A percentile compares a stretch with the other conserved stretches of the same genome.
Conservation (phyloP, 768 basidiomycete genomes). For the Boletus rufocinnamomeus region DNA sequence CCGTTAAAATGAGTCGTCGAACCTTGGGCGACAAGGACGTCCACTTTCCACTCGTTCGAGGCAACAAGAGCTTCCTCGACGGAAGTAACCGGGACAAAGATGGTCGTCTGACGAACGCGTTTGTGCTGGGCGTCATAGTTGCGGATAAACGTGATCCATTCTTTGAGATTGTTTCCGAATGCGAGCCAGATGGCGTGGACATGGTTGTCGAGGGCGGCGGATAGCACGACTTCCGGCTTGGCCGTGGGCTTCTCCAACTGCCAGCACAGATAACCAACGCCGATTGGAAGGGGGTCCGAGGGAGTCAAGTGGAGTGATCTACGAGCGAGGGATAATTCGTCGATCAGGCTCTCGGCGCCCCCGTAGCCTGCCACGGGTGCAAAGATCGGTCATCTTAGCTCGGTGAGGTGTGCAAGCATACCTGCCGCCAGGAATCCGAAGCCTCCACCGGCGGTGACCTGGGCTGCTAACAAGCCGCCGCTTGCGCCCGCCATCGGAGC, state of each 20-base stretch:
- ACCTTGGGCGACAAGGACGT: conserved; percentile 83
- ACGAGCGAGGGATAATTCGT: conserved; percentile 58
- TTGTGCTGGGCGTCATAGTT: conserved; percentile 48
- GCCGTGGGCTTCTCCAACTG: conserved; percentile 54
- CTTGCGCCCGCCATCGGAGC: conserved; percentile 74
- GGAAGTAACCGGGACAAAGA: conserved; percentile 69
- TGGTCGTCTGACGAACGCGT: conserved; percentile 44
- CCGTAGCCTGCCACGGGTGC: conserved; percentile 45
- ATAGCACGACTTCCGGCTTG: conserved; percentile 45
- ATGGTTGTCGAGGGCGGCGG: conserved; percentile 51
- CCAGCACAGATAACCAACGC: conserved; percentile 78
- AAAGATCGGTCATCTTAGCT: conserved; percentile 3
- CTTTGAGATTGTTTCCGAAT: conserved; percentile 58
- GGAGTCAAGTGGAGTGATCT: conserved; percentile 37
- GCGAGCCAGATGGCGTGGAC: conserved; percentile 75
- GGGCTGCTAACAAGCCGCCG: conserved; percentile 60
- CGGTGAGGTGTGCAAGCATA: conserved; percentile 22
- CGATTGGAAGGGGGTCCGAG: conserved; percentile 51
- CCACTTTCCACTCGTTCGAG: conserved; percentile 65
- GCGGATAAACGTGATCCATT: conserved; percentile 65
- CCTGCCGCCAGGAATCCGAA: conserved; percentile 77
- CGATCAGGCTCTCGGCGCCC: conserved; percentile 43
- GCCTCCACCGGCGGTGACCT: conserved; percentile 67
- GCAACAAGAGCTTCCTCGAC: conserved; percentile 61
- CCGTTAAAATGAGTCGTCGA: conserved; percentile 7